Conservation (phyloP, 2,329 filamentous ascomycete genomes). For the Colletotrichum liaoningense region DNA sequence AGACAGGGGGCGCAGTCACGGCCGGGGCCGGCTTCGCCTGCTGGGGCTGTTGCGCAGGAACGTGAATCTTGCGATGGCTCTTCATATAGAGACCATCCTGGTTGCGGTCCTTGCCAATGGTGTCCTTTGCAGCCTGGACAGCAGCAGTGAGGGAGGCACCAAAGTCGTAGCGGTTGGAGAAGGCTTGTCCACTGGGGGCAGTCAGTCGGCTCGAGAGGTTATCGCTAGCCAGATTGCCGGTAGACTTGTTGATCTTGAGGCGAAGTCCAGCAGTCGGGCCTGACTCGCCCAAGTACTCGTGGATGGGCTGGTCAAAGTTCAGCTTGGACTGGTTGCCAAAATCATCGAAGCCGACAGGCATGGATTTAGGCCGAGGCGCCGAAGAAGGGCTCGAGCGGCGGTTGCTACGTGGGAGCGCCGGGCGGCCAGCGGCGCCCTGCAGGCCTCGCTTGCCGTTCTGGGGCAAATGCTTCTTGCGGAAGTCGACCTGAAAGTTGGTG, state of each 20-base stretch:
- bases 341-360: constrained; percentile 74
- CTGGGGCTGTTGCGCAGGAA: constrained; percentile 36
- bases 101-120: constrained; percentile 60
- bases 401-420: constrained; percentile 75
- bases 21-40: constrained; percentile 21
- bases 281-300: constrained; percentile 73
- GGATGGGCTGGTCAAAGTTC: constrained; percentile 69
- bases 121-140: constrained; percentile 78
- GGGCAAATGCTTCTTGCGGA: constrained; percentile 80
- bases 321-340: constrained; percentile 73
- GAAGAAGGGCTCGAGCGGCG: constrained; percentile 57
- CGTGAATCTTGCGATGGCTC: constrained; percentile 53
- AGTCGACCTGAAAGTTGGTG: constrained; percentile 94
- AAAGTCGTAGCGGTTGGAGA: constrained; percentile 96
- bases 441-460: constrained; percentile 68
- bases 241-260: constrained; percentile 78
- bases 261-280: constrained; percentile 66
- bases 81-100: constrained; percentile 70
- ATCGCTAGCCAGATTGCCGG: constrained; percentile 71
- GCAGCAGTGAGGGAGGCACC: constrained; percentile 89
- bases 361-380: constrained; percentile 63
- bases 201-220: constrained; percentile 64
- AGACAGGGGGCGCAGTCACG: constrained; percentile 20
- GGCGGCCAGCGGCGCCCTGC: constrained; percentile 61
- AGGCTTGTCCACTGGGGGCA: constrained; percentile 75